Conservation (phyloP, 2,329 filamentous ascomycete species). For the Decorospora gaudefroyi region DNA sequence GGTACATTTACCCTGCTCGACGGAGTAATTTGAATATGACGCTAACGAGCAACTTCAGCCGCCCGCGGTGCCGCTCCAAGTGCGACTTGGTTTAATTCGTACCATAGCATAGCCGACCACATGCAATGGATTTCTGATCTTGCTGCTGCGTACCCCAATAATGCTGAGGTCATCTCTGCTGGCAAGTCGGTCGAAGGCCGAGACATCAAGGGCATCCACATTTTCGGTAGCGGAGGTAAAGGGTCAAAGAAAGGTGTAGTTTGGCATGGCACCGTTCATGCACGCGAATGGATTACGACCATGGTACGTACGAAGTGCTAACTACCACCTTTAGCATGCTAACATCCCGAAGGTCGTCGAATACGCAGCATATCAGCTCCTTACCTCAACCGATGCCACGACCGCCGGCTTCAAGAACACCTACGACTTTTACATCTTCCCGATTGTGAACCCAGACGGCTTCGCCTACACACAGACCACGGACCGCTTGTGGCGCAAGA, state of each 20-base stretch:
- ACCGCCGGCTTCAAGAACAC: conserved; percentile 57
- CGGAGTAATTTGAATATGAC: conserved; percentile 8
- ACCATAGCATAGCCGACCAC: conserved; percentile 46
- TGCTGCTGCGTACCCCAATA: conserved; percentile 42
- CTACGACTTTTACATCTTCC: conserved; percentile 67
- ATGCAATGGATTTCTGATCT: conserved; percentile 43
- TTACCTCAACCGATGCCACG: conserved; percentile 38
- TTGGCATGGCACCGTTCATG: conserved; percentile 48
- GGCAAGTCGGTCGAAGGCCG: conserved; percentile 46
- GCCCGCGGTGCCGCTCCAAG: conserved; percentile 37
- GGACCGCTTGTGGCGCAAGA: conserved; percentile 49
- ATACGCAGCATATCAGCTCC: conserved; percentile 45
- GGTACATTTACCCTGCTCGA: conserved; percentile 26
- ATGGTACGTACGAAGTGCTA: conserved; percentile 21
- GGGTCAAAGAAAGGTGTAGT: conserved; percentile 45
- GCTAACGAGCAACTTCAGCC: conserved; percentile 31
- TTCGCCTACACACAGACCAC: conserved; percentile 47
- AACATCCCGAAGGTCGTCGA: conserved; percentile 33
- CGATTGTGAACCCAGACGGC: conserved; percentile 48
- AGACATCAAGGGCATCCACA: conserved; percentile 47
- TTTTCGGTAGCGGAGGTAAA: conserved; percentile 47
- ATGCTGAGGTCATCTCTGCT: conserved; percentile 42
- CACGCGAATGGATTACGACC: conserved; percentile 47
- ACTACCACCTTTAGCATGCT: not conserved
- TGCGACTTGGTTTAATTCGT: conserved; percentile 45